Conservation (phyloP, 306 rosid species). For the Cajanus cajan region DNA sequence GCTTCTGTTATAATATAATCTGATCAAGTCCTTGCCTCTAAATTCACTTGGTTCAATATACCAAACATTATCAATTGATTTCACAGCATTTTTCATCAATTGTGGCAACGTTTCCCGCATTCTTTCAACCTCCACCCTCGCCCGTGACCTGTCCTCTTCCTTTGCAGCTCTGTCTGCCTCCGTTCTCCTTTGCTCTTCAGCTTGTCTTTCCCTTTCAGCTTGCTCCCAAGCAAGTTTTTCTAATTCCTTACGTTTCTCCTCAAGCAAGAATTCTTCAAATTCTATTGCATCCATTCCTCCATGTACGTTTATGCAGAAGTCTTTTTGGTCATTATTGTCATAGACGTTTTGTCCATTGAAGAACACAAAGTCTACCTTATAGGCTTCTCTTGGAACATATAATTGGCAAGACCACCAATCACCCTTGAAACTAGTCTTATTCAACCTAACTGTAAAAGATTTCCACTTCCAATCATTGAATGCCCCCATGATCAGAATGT, state of each 20-base stretch:
- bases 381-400: constrained; percentile 80
- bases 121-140: constrained; percentile 53
- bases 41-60: constrained; percentile 62
- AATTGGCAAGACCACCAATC: constrained; percentile 95
- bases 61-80: constrained; percentile 76
- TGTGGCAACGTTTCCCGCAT: constrained; percentile 51
- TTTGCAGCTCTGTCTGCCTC: constrained; percentile 76
- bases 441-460: constrained; percentile 62
- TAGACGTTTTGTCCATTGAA: constrained; percentile 83
- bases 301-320: constrained; percentile 63
- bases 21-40: constrained; percentile 61
- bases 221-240: constrained; percentile 72
- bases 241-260: constrained; percentile 80
- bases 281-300: constrained; percentile 72
- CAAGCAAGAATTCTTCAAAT: constrained; percentile 87
- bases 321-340: constrained; percentile 84
- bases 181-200: constrained; percentile 66
- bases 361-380: constrained; percentile 84
- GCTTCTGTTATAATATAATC: constrained; percentile 67
- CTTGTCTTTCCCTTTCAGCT: constrained; percentile 82
- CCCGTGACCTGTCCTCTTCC: constrained; percentile 72
- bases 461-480: constrained; percentile 95
- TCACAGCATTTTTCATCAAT: constrained; percentile 51
- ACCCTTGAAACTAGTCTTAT: constrained; percentile 52
- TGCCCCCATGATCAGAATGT: constrained; percentile 80